Base-by-base conservation (phyloP, 106 monocot genomes). In the Platanthera zijinensis region DNA sequence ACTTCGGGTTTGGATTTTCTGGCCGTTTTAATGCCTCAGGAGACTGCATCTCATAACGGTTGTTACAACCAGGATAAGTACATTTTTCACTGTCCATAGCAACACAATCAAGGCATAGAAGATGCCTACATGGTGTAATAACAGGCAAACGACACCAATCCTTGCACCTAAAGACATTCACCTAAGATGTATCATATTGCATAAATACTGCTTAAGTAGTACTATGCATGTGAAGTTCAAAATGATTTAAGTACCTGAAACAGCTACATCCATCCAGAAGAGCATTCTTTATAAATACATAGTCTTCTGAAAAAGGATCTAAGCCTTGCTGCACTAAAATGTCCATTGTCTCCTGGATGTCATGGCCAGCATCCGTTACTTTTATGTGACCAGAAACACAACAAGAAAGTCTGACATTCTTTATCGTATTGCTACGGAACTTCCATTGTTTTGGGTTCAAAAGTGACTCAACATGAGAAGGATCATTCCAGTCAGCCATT, bases 401-500 rank as follows among this genome's bases (percentile, higher is more conserved):
- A 71, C 97, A 99, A 77, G 97, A 99, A 30, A 99, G 75, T 54
- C 97, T 89, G 22, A 99, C 81, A 84, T 99, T 99, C 75, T 77
- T 89, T 51, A 99, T 88, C 25, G 94, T 94, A 62, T 76, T 84
- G 48, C 88, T 79, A 32, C 97, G 91, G 52, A 92, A 89, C 80
- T 92, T 94, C 97, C 97, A 99, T 62, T 99, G 97, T 75, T 92
- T 94, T 39, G 97, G 94, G 79, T 99, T 99, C n/a, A 99, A 83
- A 72, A 99, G 92, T 73, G 97, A 99, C 82, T 99, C 97, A 75
- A 94, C 90, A 85, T 99, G 97, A 79, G 97, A 94, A 77, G 97
- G 97, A 85, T 99, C 97, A 85, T 99, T 99, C 97, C 97, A 99
- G 52, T 99, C 97, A 32, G 97, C 97, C 87, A 94, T 92, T 67